phyloP scores from a whole-genome alignment of 805 yeast genomes.

The Myxozyma geophila region DNA sequence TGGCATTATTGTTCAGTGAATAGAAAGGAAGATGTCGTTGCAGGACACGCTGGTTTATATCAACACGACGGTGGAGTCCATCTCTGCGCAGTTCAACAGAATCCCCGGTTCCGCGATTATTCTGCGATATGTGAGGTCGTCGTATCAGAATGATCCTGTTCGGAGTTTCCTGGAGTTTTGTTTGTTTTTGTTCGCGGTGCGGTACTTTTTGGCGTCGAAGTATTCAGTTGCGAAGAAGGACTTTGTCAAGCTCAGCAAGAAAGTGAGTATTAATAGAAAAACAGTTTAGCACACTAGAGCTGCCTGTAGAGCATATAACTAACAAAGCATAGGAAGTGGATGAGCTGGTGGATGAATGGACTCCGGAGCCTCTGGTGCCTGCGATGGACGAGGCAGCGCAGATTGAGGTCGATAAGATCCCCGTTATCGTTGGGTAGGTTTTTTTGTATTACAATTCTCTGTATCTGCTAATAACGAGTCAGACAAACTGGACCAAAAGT shows the following conservation, averaged over 20 bases:
- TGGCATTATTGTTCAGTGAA: too few species aligned
- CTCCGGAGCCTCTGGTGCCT: conserved; percentile 79
- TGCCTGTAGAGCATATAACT: not conserved
- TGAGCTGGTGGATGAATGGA: conserved; percentile 87
- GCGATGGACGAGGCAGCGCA: conserved; percentile 53
- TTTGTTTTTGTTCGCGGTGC: conserved; percentile 77
- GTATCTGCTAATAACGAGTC: not conserved
- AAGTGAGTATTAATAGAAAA: conserved; percentile 32
- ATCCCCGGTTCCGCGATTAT: conserved; percentile 50
- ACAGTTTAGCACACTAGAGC: too few species aligned
- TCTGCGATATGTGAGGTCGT: conserved; percentile 71
- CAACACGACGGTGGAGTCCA: conserved; percentile 32
- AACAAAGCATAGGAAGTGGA: conserved; percentile 60
- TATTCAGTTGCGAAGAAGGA: conserved; percentile 76
- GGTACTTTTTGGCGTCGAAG: conserved; percentile 79
- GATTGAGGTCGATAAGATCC: conserved; percentile 69
- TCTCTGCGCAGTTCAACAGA: conserved; percentile 31
- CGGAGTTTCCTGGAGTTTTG: conserved; percentile 81
- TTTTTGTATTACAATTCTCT: not conserved
- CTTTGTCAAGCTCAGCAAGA: conserved; percentile 55
- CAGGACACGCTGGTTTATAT: conserved; percentile 34
- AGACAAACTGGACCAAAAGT: conserved; percentile 31
- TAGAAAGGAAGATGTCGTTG: conserved; percentile 19
- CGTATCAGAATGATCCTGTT: conserved; percentile 92
- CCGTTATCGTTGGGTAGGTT: conserved; percentile 59